These are phyloP conservation scores for Solanum pinnatisectum DNA, from an alignment of 257 asterid genomes.

Conservation along the genomic window DNA sequence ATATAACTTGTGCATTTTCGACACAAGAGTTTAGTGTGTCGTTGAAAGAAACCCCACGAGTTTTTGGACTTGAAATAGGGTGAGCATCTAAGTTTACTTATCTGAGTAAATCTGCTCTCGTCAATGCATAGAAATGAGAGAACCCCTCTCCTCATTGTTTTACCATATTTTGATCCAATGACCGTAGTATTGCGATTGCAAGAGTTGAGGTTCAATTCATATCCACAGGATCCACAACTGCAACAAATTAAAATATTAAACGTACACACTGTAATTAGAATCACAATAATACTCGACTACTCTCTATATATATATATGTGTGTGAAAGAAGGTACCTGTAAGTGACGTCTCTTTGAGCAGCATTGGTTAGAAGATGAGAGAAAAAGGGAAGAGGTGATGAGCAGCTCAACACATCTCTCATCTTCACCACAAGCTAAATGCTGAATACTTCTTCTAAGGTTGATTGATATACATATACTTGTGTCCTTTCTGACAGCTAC, in stretches of 20 bases:
- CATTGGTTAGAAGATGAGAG: neutral
- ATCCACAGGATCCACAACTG: slow-evolving; percentile 61
- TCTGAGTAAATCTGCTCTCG: slow-evolving; percentile 40
- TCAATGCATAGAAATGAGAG: slow-evolving; percentile 39
- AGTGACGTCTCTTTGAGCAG: neutral
- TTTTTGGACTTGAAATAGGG: slow-evolving; percentile 23
- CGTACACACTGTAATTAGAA: neutral
- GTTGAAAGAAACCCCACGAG: slow-evolving; percentile 27
- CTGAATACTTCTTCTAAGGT: neutral
- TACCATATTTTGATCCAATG: slow-evolving; percentile 26
- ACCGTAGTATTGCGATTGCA: slow-evolving; percentile 30
- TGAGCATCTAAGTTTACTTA: slow-evolving; percentile 22
- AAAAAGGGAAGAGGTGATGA: neutral
- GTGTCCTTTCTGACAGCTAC: neutral
- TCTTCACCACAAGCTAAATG: neutral
- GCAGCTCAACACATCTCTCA: neutral
- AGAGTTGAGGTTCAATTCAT: slow-evolving; percentile 41
- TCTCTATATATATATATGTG: too few relatives aligned
- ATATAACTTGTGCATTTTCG: slow-evolving; percentile 30
- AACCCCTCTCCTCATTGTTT: slow-evolving; percentile 38
- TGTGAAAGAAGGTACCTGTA: neutral
- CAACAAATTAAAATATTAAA: neutral
- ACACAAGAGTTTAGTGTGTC: slow-evolving; percentile 31
- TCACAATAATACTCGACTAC: neutral
- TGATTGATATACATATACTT: neutral